Conservation (phyloP, 305 asterid species). For the Fraxinus platypoda region DNA sequence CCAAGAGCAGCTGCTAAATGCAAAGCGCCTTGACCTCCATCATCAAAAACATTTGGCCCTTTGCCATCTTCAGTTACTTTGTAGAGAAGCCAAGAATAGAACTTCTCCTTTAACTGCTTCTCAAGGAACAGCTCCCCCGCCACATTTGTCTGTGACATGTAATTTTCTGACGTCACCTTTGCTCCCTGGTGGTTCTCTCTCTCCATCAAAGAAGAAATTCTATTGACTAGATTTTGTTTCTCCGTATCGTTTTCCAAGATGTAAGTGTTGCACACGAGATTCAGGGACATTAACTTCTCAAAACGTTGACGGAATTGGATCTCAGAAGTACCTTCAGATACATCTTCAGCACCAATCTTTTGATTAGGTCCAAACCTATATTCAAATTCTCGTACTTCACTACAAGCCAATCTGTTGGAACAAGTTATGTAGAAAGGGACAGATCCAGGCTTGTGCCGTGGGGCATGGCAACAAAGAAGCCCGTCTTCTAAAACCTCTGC, state of each 20-base stretch:
- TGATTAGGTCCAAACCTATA: slow-evolving; percentile 46
- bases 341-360: slow-evolving; percentile 30
- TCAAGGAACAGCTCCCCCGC: slow-evolving; percentile 50
- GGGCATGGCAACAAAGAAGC: slow-evolving; percentile 72
- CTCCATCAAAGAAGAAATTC: slow-evolving; percentile 53
- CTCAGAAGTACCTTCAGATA: slow-evolving; percentile 36
- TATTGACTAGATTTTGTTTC: slow-evolving; percentile 39
- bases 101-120: slow-evolving; percentile 58
- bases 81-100: slow-evolving; percentile 70
- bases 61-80: slow-evolving; percentile 58
- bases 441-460: slow-evolving; percentile 65
- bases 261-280: slow-evolving; percentile 33
- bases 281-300: slow-evolving; percentile 50
- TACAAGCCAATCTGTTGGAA: slow-evolving; percentile 87
- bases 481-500: slow-evolving; percentile 73
- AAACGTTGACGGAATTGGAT: slow-evolving; percentile 62
- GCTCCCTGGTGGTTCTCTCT: slow-evolving; percentile 51
- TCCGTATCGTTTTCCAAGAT: slow-evolving; percentile 38
- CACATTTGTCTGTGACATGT: slow-evolving; percentile 31
- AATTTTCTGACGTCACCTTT: slow-evolving; percentile 34
- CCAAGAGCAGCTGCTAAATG: slow-evolving; percentile 97
- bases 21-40: slow-evolving; percentile 84
- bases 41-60: slow-evolving; percentile 56
- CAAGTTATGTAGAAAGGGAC: slow-evolving; percentile 81
- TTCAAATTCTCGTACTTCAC: slow-evolving; percentile 90